Percentiles rank a stretch among this genome's conserved stretches.
Conservation (phyloP, 257 asterid genomes). For the Mentha longifolia region DNA sequence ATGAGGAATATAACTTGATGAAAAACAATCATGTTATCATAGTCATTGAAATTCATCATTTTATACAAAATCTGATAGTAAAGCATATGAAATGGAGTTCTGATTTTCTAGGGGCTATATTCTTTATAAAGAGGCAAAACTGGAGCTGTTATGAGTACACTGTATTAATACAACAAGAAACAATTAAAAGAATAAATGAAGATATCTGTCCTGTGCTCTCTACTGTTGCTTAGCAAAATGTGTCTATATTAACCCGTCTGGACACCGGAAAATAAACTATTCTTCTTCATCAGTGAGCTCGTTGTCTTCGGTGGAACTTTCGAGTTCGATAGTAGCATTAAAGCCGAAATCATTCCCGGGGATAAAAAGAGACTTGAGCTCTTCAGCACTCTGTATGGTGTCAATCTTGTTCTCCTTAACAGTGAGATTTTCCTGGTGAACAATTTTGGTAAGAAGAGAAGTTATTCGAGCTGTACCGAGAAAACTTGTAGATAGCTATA, state of each 20-base stretch:
- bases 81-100: too few species aligned
- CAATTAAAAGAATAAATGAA: conserved; percentile 1
- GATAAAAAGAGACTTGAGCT: conserved; percentile 56
- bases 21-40: too few species aligned
- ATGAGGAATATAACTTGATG: too few species aligned
- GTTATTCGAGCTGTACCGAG: conserved; percentile 8
- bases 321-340: conserved; percentile 70
- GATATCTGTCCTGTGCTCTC: conserved; percentile 6
- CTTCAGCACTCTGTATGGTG: conserved; percentile 74
- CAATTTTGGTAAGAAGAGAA: background rate
- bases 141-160: conserved; percentile 14
- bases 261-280: background rate
- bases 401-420: conserved; percentile 73
- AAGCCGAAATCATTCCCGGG: conserved; percentile 81
- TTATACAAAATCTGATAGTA: too few species aligned
- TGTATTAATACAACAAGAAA: background rate
- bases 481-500: background rate
- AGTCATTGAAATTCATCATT: too few species aligned
- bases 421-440: conserved; percentile 61
- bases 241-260: background rate
- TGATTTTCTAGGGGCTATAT: background rate
- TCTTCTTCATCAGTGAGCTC: conserved; percentile 17
- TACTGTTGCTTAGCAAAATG: background rate
- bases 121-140: background rate
- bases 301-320: conserved; percentile 40